phyloP scores from a whole-genome alignment of 495 filamentous ascomycete genomes.

The Pseudoneurospora amorphoporcata region DNA sequence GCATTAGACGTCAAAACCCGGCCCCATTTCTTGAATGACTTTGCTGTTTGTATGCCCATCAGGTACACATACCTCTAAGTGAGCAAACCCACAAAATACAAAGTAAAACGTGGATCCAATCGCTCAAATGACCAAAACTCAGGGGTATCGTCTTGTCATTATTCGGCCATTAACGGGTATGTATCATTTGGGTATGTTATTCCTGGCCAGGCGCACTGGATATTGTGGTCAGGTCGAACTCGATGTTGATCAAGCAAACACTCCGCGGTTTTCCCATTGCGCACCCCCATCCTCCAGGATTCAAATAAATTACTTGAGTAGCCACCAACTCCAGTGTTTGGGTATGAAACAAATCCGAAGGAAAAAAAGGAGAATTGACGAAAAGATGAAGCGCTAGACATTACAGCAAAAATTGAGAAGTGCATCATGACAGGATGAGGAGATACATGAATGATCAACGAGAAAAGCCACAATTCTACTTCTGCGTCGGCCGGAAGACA shows the following conservation, averaged over 20 bases:
- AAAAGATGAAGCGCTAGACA: not conserved
- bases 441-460: not conserved
- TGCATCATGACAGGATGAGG: not conserved
- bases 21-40: too few relatives aligned
- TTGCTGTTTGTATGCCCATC: not conserved
- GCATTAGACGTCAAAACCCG: too few relatives aligned
- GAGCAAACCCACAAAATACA: too few relatives aligned
- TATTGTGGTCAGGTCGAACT: not conserved
- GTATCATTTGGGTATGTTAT: not conserved
- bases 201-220: not conserved
- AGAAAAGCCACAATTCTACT: not conserved
- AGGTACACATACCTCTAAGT: too few relatives aligned
- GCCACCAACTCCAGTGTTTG: not conserved
- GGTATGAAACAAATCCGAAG: not conserved
- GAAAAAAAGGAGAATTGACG: not conserved
- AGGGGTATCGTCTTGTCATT: not conserved
- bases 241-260: not conserved
- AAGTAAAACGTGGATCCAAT: too few relatives aligned
- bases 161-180: not conserved
- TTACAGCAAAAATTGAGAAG: not conserved
- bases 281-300: not conserved
- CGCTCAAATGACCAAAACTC: not conserved
- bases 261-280: not conserved
- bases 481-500: constrained; percentile 24
- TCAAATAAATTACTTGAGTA: not conserved